A percentile compares a stretch with the other conserved stretches of the same genome.
Evolutionary conservation across 306 rosid species (phyloP).

Genomic region (Cyamopsis tetragonoloba): DNA sequence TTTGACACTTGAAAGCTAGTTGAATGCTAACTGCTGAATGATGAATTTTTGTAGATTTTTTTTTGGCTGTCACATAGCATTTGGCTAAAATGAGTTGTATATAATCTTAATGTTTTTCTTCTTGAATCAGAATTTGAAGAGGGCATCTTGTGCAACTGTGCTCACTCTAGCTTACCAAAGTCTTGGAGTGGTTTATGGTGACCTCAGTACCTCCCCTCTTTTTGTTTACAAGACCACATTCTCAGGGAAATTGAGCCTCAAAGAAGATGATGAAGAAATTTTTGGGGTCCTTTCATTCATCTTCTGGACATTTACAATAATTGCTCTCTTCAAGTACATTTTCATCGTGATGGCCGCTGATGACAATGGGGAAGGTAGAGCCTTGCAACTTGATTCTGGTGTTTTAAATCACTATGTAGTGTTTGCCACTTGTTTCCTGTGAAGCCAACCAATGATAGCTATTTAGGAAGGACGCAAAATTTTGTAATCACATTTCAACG

Average conservation of each 20-base stretch:
- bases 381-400: neutral
- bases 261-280: conserved; percentile 65
- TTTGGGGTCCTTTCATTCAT: conserved; percentile 71
- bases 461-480: conserved; percentile 7
- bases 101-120: conserved; percentile 13
- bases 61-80: neutral
- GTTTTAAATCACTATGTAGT: neutral
- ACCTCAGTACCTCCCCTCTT: conserved; percentile 72
- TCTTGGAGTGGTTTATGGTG: conserved; percentile 76
- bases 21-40: neutral
- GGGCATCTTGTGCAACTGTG: conserved; percentile 42
- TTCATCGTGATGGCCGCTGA: conserved; percentile 64
- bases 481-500: neutral
- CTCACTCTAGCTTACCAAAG: conserved; percentile 69
- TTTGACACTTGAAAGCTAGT: neutral
- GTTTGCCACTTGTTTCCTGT: neutral
- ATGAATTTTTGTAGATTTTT: neutral
- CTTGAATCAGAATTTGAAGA: conserved; percentile 47
- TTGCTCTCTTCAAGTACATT: conserved; percentile 66
- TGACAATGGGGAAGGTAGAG: conserved; percentile 78
- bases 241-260: conserved; percentile 65
- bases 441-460: neutral
- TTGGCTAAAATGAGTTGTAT: neutral
- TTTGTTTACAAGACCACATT: conserved; percentile 76
- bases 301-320: conserved; percentile 69